These are phyloP conservation scores for Diddensiella santjacobensis DNA, from an alignment of 805 yeast species.

Conservation along the genomic window DNA sequence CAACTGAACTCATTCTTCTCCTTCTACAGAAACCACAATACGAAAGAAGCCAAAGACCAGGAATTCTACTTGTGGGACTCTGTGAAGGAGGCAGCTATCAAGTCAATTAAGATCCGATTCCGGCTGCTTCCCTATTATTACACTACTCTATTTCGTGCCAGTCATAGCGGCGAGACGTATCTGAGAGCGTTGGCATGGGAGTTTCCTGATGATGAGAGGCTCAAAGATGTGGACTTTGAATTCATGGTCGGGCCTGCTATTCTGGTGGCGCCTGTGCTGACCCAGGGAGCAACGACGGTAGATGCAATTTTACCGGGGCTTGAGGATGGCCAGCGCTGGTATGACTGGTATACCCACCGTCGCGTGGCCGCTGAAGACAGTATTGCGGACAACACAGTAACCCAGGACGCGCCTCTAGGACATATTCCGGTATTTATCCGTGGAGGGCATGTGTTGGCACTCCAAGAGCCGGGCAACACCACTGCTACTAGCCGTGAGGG, in stretches of 20 bases:
- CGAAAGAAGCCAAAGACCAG: constrained; percentile 29
- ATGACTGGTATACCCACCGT: constrained; percentile 30
- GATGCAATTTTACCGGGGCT: constrained; percentile 47
- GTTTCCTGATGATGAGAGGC: constrained; percentile 32
- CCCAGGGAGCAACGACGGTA: constrained; percentile 41
- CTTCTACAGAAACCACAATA: constrained; percentile 36
- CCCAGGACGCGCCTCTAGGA: constrained; percentile 45
- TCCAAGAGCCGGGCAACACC: constrained; percentile 66
- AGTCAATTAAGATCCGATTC: constrained; percentile 70
- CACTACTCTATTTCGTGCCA: constrained; percentile 67
- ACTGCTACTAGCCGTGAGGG: constrained; percentile 11
- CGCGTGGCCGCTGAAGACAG: constrained; percentile 25
- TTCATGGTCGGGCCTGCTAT: constrained; percentile 68
- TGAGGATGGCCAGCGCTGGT: constrained; percentile 27
- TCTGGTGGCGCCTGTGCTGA: constrained; percentile 76
- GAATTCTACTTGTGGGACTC: constrained; percentile 35
- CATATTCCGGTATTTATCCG: constrained; percentile 67
- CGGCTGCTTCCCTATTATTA: constrained; percentile 72
- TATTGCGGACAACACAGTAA: constrained; percentile 35
- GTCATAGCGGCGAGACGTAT: constrained; percentile 60
- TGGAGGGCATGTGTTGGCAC: constrained; percentile 79
- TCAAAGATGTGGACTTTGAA: constrained; percentile 69
- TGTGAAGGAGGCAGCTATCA: constrained; percentile 39
- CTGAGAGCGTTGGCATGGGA: constrained; percentile 38
- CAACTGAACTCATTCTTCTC: constrained; percentile 37